Percentiles rank a stretch among this genome's conserved stretches.
Conservation (phyloP, 257 asterid genomes). For the Solanum virginianum region DNA sequence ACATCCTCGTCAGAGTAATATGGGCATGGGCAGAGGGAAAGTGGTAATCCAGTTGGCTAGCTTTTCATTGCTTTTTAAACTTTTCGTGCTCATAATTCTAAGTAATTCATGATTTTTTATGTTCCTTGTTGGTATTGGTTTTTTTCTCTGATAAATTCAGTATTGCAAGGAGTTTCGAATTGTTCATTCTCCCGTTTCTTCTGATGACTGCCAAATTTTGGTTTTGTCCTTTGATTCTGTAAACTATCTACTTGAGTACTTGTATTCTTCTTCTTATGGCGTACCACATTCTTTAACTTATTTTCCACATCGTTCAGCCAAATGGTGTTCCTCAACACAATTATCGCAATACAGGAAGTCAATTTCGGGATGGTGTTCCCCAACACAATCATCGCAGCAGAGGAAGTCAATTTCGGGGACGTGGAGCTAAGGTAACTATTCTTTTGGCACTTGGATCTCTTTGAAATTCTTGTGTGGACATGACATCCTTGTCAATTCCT, state of each 20-base stretch:
- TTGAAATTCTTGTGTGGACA: background rate
- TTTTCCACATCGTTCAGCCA: background rate
- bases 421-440: background rate
- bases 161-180: background rate
- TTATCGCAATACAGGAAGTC: background rate
- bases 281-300: background rate
- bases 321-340: background rate
- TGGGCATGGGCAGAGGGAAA: constrained; percentile 3
- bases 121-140: background rate
- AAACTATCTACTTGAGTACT: background rate
- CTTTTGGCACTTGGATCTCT: background rate
- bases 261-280: background rate
- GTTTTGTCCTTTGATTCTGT: background rate
- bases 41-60: background rate
- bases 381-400: background rate
- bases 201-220: background rate
- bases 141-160: background rate
- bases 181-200: background rate
- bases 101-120: background rate
- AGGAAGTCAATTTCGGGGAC: background rate
- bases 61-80: background rate
- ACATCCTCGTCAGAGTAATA: background rate
- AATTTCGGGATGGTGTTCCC: background rate
- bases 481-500: background rate
- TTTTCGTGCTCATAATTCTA: background rate